These are phyloP conservation scores for Hordeum pubiflorum DNA, from an alignment of 202 grass and related monocot species.

Conservation along the genomic window DNA sequence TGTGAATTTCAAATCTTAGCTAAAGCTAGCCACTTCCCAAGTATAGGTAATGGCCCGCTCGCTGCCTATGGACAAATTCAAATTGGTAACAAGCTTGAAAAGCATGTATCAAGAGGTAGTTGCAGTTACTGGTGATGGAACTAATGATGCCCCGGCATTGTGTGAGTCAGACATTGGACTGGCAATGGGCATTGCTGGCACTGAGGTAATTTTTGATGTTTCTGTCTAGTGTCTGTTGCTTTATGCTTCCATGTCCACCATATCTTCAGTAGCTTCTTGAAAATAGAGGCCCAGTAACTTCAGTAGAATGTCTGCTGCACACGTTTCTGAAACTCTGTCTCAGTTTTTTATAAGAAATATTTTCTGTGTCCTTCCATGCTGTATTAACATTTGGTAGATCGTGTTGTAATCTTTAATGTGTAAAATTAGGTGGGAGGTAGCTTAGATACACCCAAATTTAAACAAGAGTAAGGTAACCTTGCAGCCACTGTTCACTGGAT, in stretches of 20 bases:
- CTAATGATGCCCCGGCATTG: conserved; percentile 85
- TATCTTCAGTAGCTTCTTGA: not conserved
- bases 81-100: conserved; percentile 63
- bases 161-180: conserved; percentile 71
- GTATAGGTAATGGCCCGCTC: conserved; percentile 76
- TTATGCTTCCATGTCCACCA: not conserved
- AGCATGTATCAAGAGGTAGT: conserved; percentile 73
- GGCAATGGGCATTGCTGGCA: conserved; percentile 80
- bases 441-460: not conserved
- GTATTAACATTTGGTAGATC: not conserved
- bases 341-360: not conserved
- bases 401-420: not conserved
- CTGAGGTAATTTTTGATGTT: conserved; percentile 55
- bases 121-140: conserved; percentile 93
- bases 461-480: not conserved
- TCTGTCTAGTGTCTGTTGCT: not conserved
- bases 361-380: not conserved
- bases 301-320: not conserved
- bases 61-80: conserved; percentile 81
- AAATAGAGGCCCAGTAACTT: not conserved
- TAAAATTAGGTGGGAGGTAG: not conserved
- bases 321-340: not conserved
- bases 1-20: not conserved
- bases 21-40: conserved; percentile 2
- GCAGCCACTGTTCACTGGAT: not conserved